Evolutionary conservation across 2,329 filamentous ascomycete genomes (phyloP), one percentile per base, ranked within the genome.

Genomic region (Phyllosticta ampelicida): DNA sequence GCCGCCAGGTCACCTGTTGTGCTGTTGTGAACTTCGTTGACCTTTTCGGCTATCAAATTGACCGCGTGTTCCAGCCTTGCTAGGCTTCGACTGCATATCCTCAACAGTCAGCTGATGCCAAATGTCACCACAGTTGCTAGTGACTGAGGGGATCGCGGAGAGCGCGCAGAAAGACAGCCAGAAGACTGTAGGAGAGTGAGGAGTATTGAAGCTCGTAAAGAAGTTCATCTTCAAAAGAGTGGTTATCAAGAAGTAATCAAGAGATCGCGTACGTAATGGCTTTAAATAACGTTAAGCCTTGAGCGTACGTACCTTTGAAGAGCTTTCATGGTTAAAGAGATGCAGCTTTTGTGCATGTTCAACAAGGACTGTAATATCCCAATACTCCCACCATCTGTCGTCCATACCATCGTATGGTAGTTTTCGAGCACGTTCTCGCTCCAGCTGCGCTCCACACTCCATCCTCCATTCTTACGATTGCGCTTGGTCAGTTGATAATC

Each of bases 351-450:
- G 59, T 77, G 74, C 69, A 75, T 72, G 26, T 73, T 69, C 9
- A 78, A 64, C 62, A 76, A 66, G 58, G 70, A 66, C 51, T 69
- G 66, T 55, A 78, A 62, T 20, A 70, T 65, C 10, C 68, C 64
- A 20, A 78, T 70, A 54, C 67, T 66, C 0, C 75, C 75, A 11
- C 73, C 74, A 26, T 76, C 73, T 1, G 71, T 69, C 2, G 75
- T 77, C 75, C 76, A 78, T 60, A 71, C 70, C 64, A 77, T 70
- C 5, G 69, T 72, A 57, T 71, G 70, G 63, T 74, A 75, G 60
- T 73, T 71, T 5, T 69, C 63, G 8, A 77, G 51, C 0, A 77
- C 72, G 2, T 72, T 63, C 48, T 74, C 68, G 54, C 71, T 75
- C 76, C 75, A 78, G 49, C 67, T 70, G 51, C 73, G 67, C 58